Evolutionary conservation across 495 filamentous ascomycete species (phyloP), one percentile per base, ranked within the genome.

Genomic region (Amorphotheca resinae): DNA sequence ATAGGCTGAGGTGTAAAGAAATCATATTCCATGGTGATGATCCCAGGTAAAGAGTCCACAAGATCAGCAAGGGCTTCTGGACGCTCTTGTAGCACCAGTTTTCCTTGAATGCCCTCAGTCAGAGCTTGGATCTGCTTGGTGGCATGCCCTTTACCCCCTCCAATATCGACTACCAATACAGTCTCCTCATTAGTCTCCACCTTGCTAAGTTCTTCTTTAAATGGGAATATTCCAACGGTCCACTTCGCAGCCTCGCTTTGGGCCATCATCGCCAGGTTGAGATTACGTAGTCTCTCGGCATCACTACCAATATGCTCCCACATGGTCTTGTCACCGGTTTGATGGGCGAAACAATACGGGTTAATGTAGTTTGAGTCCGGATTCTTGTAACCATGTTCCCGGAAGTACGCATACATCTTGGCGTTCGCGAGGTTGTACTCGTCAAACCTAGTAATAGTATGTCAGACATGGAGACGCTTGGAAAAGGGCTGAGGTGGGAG

Each of bases 71-170:
- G 44, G 0, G 61, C 62, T 22, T 59, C 50, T 3, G 66, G 56
- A 0, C 70, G 54, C 43, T 82, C 76, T 43, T 80, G 73, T 2
- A 77, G 45, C 4, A 79, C 50, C 16, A 80, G 55, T 42, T 44
- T 46, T 4, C 50, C 50, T 23, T 43, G 45, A 5, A 45, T 15
- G 2, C 34, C 37, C 4, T 12, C 15, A 20, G 14, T 26, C 9
- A 38, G 21, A 16, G 22, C 22, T 8, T 25, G 25, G 22, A 53
- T 49, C 1, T 12, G 21, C 3, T 8, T 33, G 4, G 42, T 37
- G 14, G 42, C 48, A 38, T 57, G 55, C 22, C 54, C 55, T 6
- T 42, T 40, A 12, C 55, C 55, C 9, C 55, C 46, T 18, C 53
- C 55, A 18, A 58, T 38, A 39, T 56, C 54, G 8, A 58, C 54